Conservation (phyloP, 2,329 filamentous ascomycete genomes). For the Trichoderma gracile region DNA sequence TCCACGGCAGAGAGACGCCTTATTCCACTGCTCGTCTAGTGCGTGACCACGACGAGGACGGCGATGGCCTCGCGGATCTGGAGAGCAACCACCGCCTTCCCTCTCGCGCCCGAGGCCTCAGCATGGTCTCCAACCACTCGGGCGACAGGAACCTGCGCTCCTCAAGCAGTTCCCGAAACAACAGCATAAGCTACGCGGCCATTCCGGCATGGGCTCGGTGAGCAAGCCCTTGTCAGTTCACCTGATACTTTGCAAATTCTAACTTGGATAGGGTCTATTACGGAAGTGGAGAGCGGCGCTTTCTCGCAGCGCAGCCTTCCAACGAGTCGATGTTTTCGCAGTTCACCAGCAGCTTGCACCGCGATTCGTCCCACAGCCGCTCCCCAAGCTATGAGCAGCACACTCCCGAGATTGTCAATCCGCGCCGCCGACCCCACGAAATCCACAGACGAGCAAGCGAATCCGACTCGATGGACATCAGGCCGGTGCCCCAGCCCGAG, state of each 20-base stretch:
- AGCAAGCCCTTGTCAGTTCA: constrained; percentile 25
- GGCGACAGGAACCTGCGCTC: constrained; percentile 57
- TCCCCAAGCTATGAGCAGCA: constrained; percentile 54
- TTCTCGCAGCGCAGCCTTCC: constrained; percentile 47
- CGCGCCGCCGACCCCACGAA: constrained; percentile 48
- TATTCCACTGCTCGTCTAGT: constrained; percentile 48
- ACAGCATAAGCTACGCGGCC: constrained; percentile 47
- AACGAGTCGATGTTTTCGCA: constrained; percentile 51
- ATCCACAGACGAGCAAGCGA: constrained; percentile 28
- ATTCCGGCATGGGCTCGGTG: constrained; percentile 59
- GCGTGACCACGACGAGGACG: constrained; percentile 62
- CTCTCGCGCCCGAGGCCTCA: constrained; percentile 56
- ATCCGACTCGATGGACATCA: constrained; percentile 46
- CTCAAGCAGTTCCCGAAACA: constrained; percentile 50
- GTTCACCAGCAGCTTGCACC: constrained; percentile 49
- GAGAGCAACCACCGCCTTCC: constrained; percentile 53
- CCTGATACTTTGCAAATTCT: constrained; percentile 17
- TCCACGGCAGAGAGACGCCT: constrained; percentile 41
- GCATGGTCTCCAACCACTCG: constrained; percentile 50
- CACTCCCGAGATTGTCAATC: constrained; percentile 48
- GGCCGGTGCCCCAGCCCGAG: constrained; percentile 39
- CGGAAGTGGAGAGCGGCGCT: constrained; percentile 62
- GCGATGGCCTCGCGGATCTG: constrained; percentile 63
- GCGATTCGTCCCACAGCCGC: constrained; percentile 48
- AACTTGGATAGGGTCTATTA: constrained; percentile 62